Evolutionary conservation across 441 rosid genomes (phyloP), one percentile per base, ranked within the genome.

Genomic region (Aquilaria agallochum): DNA sequence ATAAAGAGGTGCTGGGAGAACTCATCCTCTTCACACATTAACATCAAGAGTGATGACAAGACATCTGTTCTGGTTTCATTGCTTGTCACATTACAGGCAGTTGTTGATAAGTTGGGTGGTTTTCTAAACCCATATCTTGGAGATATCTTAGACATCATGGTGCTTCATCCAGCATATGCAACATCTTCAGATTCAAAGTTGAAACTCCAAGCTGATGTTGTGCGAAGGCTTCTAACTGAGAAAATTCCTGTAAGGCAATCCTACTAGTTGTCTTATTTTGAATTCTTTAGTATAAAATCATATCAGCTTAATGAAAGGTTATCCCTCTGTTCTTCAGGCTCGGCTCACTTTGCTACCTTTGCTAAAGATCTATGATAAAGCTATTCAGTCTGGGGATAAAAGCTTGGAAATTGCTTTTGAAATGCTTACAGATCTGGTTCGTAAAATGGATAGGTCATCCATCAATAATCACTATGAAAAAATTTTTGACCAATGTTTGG

Each of bases 71-170:
- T 81, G 84, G 70, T 80, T 31, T 85, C 98, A 66, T 66, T 88
- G 80, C 90, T 95, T 56, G 70, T 80, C 44, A 62, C 83, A 30
- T 75, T 95, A 74, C 96, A 92, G 72, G 97, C 97, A 45, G 95
- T 87, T 66, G 77, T 90, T 58, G 96, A 87, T 73, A 88, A 92
- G 77, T 92, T 95, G 69, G 99, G 97, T 64, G 90, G 97, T 59
- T 95, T 95, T 73, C 71, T 95, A 57, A 92, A 76, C 74, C 99
- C 99, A 15, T 84, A 90, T 72, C 96, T 95, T 63, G 85, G 80
- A 56, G 92, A 90, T 70, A 78, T 92, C 63, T 65, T 81, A 31
- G 69, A 80, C 76, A 74, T 95, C 62, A 56, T 87, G 80, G 85
- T 95, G 67, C 83, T 90, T 62, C 70, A 60, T 68, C 84, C 84